Evolutionary conservation across 106 monocot species (phyloP).

Genomic region (Dendrobium catenatum): DNA sequence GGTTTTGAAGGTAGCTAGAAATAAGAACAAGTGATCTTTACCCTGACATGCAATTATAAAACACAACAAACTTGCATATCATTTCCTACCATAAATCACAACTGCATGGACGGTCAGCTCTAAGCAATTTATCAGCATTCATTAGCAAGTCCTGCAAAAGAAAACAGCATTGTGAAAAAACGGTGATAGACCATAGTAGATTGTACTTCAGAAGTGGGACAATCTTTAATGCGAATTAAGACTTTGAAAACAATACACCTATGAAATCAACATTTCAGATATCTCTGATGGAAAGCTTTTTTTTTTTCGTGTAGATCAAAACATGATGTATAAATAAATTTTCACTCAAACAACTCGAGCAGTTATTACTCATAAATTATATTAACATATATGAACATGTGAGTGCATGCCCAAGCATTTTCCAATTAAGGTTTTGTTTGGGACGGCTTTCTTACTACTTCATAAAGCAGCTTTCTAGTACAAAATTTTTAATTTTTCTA

Average conservation of each 20-base stretch:
- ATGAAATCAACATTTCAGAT: neutral
- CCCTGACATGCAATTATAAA: neutral
- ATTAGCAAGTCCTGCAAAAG: constrained; percentile 59
- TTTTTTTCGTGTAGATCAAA: neutral
- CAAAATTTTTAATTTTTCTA: too few relatives aligned
- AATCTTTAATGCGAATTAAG: neutral
- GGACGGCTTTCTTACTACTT: too few relatives aligned
- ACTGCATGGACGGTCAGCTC: constrained; percentile 59
- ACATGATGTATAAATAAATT: neutral
- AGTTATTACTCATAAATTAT: neutral
- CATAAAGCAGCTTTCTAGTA: too few relatives aligned
- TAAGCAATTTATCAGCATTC: constrained; percentile 54
- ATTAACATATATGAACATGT: neutral
- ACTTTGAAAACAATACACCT: neutral
- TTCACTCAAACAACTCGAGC: neutral
- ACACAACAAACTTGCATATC: neutral
- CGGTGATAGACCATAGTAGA: neutral
- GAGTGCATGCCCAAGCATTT: neutral
- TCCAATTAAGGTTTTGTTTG: too few relatives aligned
- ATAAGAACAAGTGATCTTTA: neutral
- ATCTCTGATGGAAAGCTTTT: neutral
- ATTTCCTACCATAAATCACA: constrained; percentile 60
- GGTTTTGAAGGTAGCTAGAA: neutral
- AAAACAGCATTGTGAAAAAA: neutral
- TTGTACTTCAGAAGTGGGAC: neutral